Base-by-base conservation (phyloP, 345 rosid species). In the Nephelium lappaceum region DNA sequence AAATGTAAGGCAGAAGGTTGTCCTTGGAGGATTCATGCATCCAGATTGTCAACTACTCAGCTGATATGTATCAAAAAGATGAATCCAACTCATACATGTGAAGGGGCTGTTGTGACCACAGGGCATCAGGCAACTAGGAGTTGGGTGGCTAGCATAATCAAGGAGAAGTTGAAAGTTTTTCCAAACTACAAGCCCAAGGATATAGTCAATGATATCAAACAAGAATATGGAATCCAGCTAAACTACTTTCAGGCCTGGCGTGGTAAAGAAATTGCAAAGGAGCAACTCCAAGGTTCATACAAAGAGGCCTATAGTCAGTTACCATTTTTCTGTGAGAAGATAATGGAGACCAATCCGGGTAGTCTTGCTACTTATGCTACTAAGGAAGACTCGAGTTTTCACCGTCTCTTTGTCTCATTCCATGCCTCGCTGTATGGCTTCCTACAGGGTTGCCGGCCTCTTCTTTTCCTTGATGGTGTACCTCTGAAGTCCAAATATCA, bases 211-310 rank as follows among this genome's bases (percentile, higher is more conserved):
- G 97, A 95, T 77, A 90, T 95, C 73, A 92, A 93, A 80, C 89
- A 90, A 72, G 97, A 93, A 83, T 95, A 85, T 71, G 99, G 99
- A 63, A 91, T 95, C 72, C 93, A 95, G 76, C 82, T 95, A 39
- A 93, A 93, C 76, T 95, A 95, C 79, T 92, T 90, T 82, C 99
- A 95, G 85, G 98, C 98, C 11, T 95, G 98, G 97, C 93, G 98
- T 11, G 99, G 98, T 15, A 95, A 95, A 83, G 98, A 95, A 81
- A 93, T 95, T 5, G 99, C 99, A 0, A 95, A 89, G 82, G 98
- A 93, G 83, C 99, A 93, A 82, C 98, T 95, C 78, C 98, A 93
- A 60, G 99, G 99, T 72, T 95, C 98, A 4, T 92, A 86, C 84
- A 95, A 92, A 72, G 96, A 93, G 31, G 98, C 98, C 53, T 95